These are phyloP conservation scores for Trifolium dubium DNA, from an alignment of 306 rosid species.

Conservation along the genomic window DNA sequence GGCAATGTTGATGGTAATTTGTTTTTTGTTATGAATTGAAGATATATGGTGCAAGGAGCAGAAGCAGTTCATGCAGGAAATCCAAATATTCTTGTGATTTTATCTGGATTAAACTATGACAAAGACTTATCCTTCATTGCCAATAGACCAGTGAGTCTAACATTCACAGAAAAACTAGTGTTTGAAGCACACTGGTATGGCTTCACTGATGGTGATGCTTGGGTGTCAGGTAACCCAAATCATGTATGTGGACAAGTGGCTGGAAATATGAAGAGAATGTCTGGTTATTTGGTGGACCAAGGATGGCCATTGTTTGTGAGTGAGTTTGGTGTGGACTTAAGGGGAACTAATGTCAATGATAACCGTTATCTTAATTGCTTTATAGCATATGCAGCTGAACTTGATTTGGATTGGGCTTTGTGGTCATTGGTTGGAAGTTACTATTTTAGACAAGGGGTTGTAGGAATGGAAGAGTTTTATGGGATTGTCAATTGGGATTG, in stretches of 20 bases:
- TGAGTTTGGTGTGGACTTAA: conserved; percentile 78
- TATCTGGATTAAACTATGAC: conserved; percentile 78
- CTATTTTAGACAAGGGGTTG: conserved; percentile 68
- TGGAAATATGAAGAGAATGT: conserved; percentile 51
- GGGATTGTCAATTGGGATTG: conserved; percentile 71
- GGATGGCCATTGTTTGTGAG: conserved; percentile 85
- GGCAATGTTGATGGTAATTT: not conserved
- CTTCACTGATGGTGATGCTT: conserved; percentile 71
- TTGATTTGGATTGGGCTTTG: conserved; percentile 80
- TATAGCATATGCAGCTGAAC: conserved; percentile 65
- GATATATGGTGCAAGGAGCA: conserved; percentile 92
- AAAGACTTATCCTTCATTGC: conserved; percentile 67
- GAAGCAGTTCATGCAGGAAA: conserved; percentile 90
- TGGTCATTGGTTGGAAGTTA: conserved; percentile 93
- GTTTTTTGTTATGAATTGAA: conserved; percentile 33
- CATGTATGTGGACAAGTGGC: conserved; percentile 79
- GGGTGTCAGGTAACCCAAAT: conserved; percentile 75
- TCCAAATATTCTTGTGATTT: conserved; percentile 70
- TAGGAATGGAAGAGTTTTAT: conserved; percentile 74
- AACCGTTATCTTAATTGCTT: conserved; percentile 79
- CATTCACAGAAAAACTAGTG: conserved; percentile 66
- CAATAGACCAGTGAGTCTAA: conserved; percentile 50
- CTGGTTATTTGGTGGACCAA: conserved; percentile 65
- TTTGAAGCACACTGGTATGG: conserved; percentile 83
- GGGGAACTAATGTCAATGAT: conserved; percentile 83